Percentiles rank a stretch among this genome's conserved stretches.
Evolutionary conservation across 2,329 filamentous ascomycete genomes (phyloP).

Genomic region (Colletotrichum navitas): DNA sequence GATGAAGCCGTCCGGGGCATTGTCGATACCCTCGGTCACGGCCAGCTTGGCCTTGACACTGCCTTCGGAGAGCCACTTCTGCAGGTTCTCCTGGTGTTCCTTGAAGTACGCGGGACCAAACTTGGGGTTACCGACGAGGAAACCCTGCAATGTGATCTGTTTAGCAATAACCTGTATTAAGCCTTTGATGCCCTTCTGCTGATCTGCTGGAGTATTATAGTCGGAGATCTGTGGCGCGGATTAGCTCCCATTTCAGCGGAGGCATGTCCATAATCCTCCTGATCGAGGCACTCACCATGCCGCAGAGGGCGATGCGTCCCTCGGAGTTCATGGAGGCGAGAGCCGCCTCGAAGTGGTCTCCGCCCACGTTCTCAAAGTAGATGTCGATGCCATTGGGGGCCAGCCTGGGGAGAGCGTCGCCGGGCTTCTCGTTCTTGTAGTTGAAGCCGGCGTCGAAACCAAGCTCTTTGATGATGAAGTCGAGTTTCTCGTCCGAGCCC

Average conservation of each 20-base stretch:
- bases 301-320: conserved; percentile 75
- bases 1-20: conserved; percentile 78
- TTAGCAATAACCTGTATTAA: conserved; percentile 73
- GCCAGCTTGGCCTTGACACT: conserved; percentile 78
- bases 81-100: conserved; percentile 82
- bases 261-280: too few relatives aligned
- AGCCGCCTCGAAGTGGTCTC: conserved; percentile 63
- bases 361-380: conserved; percentile 69
- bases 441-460: conserved; percentile 78
- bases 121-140: conserved; percentile 78
- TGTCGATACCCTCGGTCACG: conserved; percentile 82
- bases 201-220: conserved; percentile 72
- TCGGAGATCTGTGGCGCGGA: conserved; percentile 66
- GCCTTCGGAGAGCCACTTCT: conserved; percentile 83
- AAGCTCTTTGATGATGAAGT: conserved; percentile 68
- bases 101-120: conserved; percentile 75
- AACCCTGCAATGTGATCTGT: conserved; percentile 79
- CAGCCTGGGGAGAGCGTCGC: conserved; percentile 76
- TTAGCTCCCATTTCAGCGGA: not conserved
- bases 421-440: conserved; percentile 85
- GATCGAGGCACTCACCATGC: conserved; percentile 66
- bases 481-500: conserved; percentile 82
- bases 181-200: conserved; percentile 77
- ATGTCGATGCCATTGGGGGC: conserved; percentile 83
- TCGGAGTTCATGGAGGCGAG: conserved; percentile 65